These are phyloP conservation scores for Selaginella tamariscina DNA, from an alignment of 75 land plant genomes.

Conservation along the genomic window DNA sequence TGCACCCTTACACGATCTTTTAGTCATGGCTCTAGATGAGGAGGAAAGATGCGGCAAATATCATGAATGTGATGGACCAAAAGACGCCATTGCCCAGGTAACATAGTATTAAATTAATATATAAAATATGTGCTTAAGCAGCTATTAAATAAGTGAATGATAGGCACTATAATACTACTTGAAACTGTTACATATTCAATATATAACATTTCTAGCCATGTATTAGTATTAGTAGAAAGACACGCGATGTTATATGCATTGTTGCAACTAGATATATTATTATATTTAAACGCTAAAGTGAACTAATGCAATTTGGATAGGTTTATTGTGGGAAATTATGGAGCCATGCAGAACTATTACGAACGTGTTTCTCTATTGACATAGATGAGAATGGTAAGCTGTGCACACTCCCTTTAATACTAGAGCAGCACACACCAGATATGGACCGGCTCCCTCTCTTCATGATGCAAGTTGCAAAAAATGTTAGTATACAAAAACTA, in stretches of 20 bases:
- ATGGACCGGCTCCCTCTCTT: slow-evolving; percentile 93
- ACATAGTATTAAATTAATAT: neutral
- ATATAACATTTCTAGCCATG: too few species aligned
- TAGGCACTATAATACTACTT: too few species aligned
- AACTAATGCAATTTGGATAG: neutral
- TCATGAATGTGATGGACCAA: slow-evolving; percentile 56
- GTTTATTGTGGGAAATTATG: neutral
- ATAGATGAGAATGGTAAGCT: slow-evolving; percentile 64
- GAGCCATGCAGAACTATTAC: slow-evolving; percentile 55
- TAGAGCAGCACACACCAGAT: slow-evolving; percentile 95
- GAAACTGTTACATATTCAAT: too few species aligned
- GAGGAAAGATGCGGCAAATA: slow-evolving; percentile 53
- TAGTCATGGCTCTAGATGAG: slow-evolving; percentile 74
- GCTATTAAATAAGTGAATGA: too few species aligned
- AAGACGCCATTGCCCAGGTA: slow-evolving; percentile 74
- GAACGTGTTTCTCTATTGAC: slow-evolving; percentile 59
- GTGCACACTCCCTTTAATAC: slow-evolving; percentile 60
- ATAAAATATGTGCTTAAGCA: too few species aligned
- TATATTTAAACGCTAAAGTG: too few species aligned
- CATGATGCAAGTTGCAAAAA: slow-evolving; percentile 58
- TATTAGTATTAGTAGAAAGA: too few species aligned
- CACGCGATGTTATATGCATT: too few species aligned
- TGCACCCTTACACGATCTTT: slow-evolving; percentile 61
- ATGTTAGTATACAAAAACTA: slow-evolving; percentile 38
- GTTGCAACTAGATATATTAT: too few species aligned